These are phyloP conservation scores for Sclerotinia spermophila DNA, from an alignment of 2,329 filamentous ascomycete genomes.

Conservation along the genomic window DNA sequence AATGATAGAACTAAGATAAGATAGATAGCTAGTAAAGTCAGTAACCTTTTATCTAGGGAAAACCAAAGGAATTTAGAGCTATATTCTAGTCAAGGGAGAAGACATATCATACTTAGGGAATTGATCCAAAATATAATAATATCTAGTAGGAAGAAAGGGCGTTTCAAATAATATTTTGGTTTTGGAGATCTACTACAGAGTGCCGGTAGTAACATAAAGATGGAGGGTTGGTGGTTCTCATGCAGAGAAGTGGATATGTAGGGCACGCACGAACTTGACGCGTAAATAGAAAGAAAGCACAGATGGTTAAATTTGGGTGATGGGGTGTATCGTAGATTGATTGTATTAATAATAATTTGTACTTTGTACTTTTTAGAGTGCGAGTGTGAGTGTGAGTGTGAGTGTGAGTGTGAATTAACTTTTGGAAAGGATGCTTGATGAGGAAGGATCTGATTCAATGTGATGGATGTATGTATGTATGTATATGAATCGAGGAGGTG, in stretches of 20 bases:
- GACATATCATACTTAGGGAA: no score
- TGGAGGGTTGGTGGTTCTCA: not conserved
- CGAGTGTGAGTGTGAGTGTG: no score
- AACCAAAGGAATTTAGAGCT: no score
- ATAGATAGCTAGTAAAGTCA: no score
- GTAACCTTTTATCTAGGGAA: not conserved
- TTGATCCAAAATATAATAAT: no score
- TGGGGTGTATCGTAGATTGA: no score
- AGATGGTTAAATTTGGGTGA: not conserved
- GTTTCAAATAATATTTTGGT: not conserved
- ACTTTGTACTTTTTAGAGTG: no score
- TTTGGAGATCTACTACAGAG: not conserved
- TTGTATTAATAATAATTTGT: no score
- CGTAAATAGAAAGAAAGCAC: not conserved
- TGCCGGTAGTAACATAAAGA: no score
- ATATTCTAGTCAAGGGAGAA: no score
- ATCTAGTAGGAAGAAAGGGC: not conserved
- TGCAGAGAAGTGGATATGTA: constrained; percentile 13
- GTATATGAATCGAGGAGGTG: no score
- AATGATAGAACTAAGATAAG: not conserved
- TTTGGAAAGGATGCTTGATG: not conserved
- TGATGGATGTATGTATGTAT: not conserved
- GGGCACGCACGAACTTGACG: constrained; percentile 4
- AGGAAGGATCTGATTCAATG: not conserved
- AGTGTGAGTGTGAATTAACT: not conserved